Evolutionary conservation across 352 stramenopile genomes (phyloP).

Genomic region (Globisporangium megalacanthum): DNA sequence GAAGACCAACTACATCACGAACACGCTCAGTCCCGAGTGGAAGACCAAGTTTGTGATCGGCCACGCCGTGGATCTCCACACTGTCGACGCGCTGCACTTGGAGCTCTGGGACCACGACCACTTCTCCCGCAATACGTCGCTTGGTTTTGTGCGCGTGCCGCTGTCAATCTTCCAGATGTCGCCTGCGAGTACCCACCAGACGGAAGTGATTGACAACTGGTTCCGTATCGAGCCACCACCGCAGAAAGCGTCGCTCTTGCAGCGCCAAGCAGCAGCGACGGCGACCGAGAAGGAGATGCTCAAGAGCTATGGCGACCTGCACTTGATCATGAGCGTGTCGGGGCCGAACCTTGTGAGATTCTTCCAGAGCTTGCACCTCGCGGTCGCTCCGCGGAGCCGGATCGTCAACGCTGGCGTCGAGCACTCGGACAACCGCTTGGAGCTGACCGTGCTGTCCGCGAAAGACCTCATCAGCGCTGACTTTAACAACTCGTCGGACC

Average conservation of each 20-base stretch:
- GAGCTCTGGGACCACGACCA: conserved; percentile 61
- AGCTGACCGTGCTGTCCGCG: conserved; percentile 50
- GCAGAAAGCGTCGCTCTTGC: conserved; percentile 20
- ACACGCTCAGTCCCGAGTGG: conserved; percentile 53
- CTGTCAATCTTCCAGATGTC: conserved; percentile 63
- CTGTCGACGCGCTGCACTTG: conserved; percentile 51
- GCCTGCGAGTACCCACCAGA: conserved; percentile 46
- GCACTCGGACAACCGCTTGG: conserved; percentile 66
- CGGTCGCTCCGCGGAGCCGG: conserved; percentile 28
- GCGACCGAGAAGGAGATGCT: conserved; percentile 30
- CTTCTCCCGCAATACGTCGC: conserved; percentile 37
- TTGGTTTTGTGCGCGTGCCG: conserved; percentile 54
- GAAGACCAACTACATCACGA: conserved; percentile 42
- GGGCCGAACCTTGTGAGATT: conserved; percentile 65
- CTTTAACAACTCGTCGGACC: conserved; percentile 58
- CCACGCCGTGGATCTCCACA: conserved; percentile 41
- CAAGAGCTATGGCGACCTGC: conserved; percentile 50
- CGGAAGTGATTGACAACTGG: conserved; percentile 57
- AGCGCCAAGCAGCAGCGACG: conserved; percentile 20
- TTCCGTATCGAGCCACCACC: conserved; percentile 52
- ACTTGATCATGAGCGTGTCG: conserved; percentile 54
- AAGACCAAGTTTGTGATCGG: conserved; percentile 43
- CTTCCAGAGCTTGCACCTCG: conserved; percentile 37
- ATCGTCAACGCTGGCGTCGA: conserved; percentile 42
- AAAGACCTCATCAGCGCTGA: conserved; percentile 47